Evolutionary conservation across 2,329 filamentous ascomycete genomes (phyloP).

Genomic region (Fusarium haematococcum): DNA sequence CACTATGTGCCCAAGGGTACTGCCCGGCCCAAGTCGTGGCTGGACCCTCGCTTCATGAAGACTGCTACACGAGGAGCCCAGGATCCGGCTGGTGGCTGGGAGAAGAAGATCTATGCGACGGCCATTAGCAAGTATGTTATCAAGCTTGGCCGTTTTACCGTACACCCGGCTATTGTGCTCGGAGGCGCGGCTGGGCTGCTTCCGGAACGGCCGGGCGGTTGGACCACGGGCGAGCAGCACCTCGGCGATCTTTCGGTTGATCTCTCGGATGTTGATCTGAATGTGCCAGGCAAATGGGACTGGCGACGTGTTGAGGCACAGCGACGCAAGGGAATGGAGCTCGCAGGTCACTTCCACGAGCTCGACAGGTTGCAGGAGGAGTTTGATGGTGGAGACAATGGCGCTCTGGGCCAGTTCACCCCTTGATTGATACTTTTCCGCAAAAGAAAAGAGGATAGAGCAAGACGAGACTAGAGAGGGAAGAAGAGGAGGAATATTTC

Average conservation of each 20-base stretch:
- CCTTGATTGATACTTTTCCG: constrained; percentile 47
- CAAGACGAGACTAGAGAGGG: background rate
- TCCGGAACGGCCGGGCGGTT: constrained; percentile 77
- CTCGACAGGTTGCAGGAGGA: constrained; percentile 65
- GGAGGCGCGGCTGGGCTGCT: constrained; percentile 75
- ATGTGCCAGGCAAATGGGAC: constrained; percentile 61
- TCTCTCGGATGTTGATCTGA: constrained; percentile 50
- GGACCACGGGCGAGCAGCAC: constrained; percentile 61
- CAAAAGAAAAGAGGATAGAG: background rate
- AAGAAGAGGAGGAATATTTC: background rate
- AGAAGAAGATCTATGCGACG: constrained; percentile 76
- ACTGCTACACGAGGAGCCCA: constrained; percentile 54
- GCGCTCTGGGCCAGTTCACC: constrained; percentile 63
- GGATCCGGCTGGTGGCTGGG: constrained; percentile 58
- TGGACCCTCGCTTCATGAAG: constrained; percentile 59
- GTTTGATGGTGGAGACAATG: constrained; percentile 66
- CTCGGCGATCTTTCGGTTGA: constrained; percentile 55
- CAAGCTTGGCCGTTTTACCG: constrained; percentile 84
- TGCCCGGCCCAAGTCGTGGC: constrained; percentile 66
- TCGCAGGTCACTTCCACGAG: constrained; percentile 66
- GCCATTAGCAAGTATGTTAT: constrained; percentile 85
- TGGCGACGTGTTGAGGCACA: constrained; percentile 69
- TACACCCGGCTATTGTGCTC: constrained; percentile 83
- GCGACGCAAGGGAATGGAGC: constrained; percentile 66
- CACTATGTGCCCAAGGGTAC: constrained; percentile 76